Conservation (phyloP, 352 stramenopile genomes). For the Pythium dissimile region DNA sequence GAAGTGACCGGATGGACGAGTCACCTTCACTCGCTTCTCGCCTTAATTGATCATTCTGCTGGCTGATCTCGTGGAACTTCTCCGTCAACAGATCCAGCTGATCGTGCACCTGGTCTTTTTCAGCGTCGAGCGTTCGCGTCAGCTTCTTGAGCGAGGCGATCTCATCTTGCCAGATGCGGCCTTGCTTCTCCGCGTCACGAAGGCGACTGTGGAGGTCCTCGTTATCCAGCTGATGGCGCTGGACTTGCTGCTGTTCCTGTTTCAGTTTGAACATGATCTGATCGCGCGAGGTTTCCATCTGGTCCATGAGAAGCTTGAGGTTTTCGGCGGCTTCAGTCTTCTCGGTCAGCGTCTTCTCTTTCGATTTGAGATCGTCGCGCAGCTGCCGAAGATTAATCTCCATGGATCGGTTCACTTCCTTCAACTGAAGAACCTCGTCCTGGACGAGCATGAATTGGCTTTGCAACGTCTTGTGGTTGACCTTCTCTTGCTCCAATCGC, state of each 20-base stretch:
- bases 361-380: slow-evolving; percentile 49
- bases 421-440: slow-evolving; percentile 54
- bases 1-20: slow-evolving; percentile 33
- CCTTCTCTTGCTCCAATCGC: slow-evolving; percentile 64
- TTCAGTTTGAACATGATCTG: slow-evolving; percentile 77
- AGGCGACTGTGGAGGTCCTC: slow-evolving; percentile 55
- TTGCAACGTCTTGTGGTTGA: slow-evolving; percentile 47
- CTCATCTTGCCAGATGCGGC: slow-evolving; percentile 38
- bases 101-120: slow-evolving; percentile 73
- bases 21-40: slow-evolving; percentile 33
- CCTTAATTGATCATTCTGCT: slow-evolving; percentile 43
- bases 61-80: slow-evolving; percentile 55
- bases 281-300: slow-evolving; percentile 81
- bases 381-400: slow-evolving; percentile 59
- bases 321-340: slow-evolving; percentile 66
- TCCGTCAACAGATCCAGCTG: slow-evolving; percentile 72
- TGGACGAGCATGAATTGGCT: slow-evolving; percentile 54
- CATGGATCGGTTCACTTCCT: slow-evolving; percentile 45
- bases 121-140: slow-evolving; percentile 54
- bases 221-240: slow-evolving; percentile 49
- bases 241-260: slow-evolving; percentile 62
- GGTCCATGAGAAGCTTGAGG: slow-evolving; percentile 68
- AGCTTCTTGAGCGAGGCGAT: slow-evolving; percentile 67
- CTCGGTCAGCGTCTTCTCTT: slow-evolving; percentile 56
- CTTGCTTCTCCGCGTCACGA: slow-evolving; percentile 38